phyloP scores from a whole-genome alignment of 495 filamentous ascomycete species.

The Acidomyces sp. region DNA sequence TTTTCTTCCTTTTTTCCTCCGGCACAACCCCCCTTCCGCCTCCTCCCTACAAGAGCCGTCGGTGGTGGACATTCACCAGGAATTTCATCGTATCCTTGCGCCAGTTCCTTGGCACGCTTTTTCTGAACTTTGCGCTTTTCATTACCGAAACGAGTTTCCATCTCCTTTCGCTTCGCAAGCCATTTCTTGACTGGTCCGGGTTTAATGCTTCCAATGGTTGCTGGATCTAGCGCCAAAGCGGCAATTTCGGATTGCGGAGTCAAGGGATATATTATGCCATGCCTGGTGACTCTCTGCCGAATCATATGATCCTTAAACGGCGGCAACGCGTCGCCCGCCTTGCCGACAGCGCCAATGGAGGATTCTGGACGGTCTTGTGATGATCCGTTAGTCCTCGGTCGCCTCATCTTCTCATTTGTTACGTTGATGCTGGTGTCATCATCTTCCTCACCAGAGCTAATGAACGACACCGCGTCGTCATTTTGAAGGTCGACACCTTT shows the following conservation, averaged over 20 bases:
- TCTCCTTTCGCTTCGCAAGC: conserved; percentile 55
- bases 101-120: conserved; percentile 55
- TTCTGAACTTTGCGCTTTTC: conserved; percentile 56
- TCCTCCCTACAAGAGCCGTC: conserved; percentile 63
- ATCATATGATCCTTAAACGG: conserved; percentile 77
- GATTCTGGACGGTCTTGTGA: not conserved
- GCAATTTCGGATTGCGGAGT: conserved; percentile 46
- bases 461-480: conserved; percentile 63
- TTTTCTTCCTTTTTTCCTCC: conserved; percentile 39
- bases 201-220: conserved; percentile 66
- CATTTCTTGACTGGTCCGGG: conserved; percentile 68
- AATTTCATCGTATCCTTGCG: conserved; percentile 53
- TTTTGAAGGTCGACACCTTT: conserved; percentile 65
- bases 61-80: conserved; percentile 69
- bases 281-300: conserved; percentile 66
- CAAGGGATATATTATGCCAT: conserved; percentile 57
- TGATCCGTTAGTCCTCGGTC: conserved; percentile 9
- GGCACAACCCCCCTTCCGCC: conserved; percentile 30
- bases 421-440: conserved; percentile 26
- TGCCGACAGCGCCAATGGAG: conserved; percentile 44
- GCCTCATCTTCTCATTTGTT: conserved; percentile 18
- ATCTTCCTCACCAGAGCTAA: conserved; percentile 39
- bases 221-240: conserved; percentile 46
- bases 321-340: conserved; percentile 69
- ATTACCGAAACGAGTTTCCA: conserved; percentile 55